phyloP scores from a whole-genome alignment of 2,329 filamentous ascomycete genomes.

The Dryadomyces quercivorus region DNA sequence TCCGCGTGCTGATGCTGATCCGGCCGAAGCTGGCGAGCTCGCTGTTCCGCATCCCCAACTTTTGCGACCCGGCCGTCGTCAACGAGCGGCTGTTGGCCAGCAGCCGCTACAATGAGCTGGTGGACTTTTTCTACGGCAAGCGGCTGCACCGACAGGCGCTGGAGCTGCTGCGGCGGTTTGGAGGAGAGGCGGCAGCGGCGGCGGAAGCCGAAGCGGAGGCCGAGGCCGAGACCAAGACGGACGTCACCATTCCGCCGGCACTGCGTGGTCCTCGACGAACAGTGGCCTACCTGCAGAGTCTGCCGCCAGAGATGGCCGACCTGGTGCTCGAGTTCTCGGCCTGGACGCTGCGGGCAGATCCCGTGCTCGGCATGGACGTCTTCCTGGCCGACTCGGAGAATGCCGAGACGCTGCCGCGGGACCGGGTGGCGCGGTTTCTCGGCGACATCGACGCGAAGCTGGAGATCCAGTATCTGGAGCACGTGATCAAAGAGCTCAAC shows the following conservation, averaged over 20 bases:
- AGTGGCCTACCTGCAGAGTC: slow-evolving; percentile 76
- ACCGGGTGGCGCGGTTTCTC: slow-evolving; percentile 64
- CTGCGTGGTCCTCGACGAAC: slow-evolving; percentile 76
- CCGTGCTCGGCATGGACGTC: slow-evolving; percentile 75
- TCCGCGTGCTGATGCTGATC: slow-evolving; percentile 90
- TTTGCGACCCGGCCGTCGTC: slow-evolving; percentile 91
- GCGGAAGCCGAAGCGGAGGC: not conserved
- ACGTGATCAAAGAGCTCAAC: slow-evolving; percentile 77
- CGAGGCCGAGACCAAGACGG: not conserved
- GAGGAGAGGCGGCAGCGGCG: slow-evolving; percentile 22
- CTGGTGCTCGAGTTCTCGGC: slow-evolving; percentile 82
- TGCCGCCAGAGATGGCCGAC: slow-evolving; percentile 79
- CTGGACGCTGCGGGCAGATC: slow-evolving; percentile 68
- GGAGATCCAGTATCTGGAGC: slow-evolving; percentile 75
- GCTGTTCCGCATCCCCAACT: slow-evolving; percentile 91
- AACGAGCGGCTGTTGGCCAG: slow-evolving; percentile 85
- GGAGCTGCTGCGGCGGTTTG: slow-evolving; percentile 71
- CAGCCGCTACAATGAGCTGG: slow-evolving; percentile 79
- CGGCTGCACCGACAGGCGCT: slow-evolving; percentile 81
- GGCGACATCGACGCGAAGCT: slow-evolving; percentile 55
- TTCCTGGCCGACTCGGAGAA: slow-evolving; percentile 92
- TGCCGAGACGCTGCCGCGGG: slow-evolving; percentile 74
- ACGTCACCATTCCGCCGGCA: slow-evolving; percentile 18
- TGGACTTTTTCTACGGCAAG: slow-evolving; percentile 97
- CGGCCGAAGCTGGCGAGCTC: slow-evolving; percentile 74